Conservation (phyloP, 2,329 filamentous ascomycete genomes). For the Zymoseptoria crescenta region DNA sequence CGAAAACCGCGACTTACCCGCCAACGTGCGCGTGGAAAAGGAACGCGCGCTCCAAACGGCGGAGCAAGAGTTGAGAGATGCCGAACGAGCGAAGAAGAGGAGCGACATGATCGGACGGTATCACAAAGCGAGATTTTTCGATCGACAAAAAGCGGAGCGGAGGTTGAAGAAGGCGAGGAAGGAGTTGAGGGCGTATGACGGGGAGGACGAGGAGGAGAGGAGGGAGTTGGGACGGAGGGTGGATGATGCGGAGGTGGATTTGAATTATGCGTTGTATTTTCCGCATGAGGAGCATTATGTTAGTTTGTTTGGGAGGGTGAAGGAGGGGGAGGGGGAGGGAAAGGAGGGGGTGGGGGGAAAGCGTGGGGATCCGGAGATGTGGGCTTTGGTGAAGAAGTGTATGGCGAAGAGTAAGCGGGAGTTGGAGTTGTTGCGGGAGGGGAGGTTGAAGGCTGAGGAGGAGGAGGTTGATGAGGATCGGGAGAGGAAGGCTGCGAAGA, state of each 20-base stretch:
- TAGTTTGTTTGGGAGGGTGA: constrained; percentile 40
- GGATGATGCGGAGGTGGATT: constrained; percentile 56
- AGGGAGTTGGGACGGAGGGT: constrained; percentile 15
- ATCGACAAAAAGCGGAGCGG: constrained; percentile 66
- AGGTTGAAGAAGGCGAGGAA: constrained; percentile 58
- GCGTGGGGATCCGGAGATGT: constrained; percentile 51
- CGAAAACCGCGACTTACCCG: constrained; percentile 52
- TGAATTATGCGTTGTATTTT: constrained; percentile 66
- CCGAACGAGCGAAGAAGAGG: constrained; percentile 53
- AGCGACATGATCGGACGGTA: constrained; percentile 69
- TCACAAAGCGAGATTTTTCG: constrained; percentile 79
- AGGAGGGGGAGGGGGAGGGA: constrained; percentile 33
- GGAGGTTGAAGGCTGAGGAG: constrained; percentile 27
- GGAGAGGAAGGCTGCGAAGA: background rate
- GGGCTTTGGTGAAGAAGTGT: constrained; percentile 58
- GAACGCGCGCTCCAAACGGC: constrained; percentile 64
- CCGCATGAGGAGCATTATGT: constrained; percentile 66
- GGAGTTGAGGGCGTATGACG: constrained; percentile 46
- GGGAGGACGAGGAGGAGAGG: constrained; percentile 35
- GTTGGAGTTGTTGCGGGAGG: constrained; percentile 50
- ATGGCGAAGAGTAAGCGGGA: constrained; percentile 47
- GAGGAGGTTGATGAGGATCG: constrained; percentile 3
- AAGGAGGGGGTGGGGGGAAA: constrained; percentile 31
- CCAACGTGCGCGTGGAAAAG: constrained; percentile 58
- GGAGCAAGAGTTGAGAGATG: constrained; percentile 54